A percentile compares a stretch with the other conserved stretches of the same genome.
These are phyloP conservation scores for Parascedosporium putredinis DNA, from an alignment of 2,329 filamentous ascomycete genomes.

Conservation along the genomic window DNA sequence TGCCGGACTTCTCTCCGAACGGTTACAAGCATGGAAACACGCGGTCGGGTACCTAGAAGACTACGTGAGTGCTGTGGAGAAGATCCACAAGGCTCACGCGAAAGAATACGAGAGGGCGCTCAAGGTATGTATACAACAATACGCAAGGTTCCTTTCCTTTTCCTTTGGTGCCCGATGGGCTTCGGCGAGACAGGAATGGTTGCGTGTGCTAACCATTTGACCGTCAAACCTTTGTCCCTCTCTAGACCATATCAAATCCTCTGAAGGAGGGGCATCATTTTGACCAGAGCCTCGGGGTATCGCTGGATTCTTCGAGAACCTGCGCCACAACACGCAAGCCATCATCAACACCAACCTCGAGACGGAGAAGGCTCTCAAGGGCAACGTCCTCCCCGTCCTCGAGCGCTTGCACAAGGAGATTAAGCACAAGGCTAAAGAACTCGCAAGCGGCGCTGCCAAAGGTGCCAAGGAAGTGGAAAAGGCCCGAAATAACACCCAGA, in stretches of 20 bases:
- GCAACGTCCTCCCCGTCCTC: constrained; percentile 75
- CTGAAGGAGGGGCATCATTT: constrained; percentile 89
- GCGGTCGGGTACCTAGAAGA: constrained; percentile 85
- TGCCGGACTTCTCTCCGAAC: constrained; percentile 71
- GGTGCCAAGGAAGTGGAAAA: constrained; percentile 86
- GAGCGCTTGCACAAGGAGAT: constrained; percentile 90
- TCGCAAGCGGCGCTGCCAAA: constrained; percentile 70
- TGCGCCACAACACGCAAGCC: constrained; percentile 84
- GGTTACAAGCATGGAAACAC: constrained; percentile 92
- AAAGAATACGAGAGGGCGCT: constrained; percentile 94
- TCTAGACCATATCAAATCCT: constrained; percentile 70
- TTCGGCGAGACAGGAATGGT: no score
- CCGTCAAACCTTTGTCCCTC: no score
- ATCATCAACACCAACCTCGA: constrained; percentile 83
- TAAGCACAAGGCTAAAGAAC: constrained; percentile 91
- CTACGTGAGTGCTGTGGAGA: constrained; percentile 77
- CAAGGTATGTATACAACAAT: constrained; percentile 44
- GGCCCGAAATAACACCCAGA: constrained; percentile 75
- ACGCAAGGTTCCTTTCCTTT: neutral
- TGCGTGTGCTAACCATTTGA: constrained; percentile 8
- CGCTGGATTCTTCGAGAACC: constrained; percentile 85
- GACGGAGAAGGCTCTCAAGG: constrained; percentile 83
- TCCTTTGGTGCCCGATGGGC: no score
- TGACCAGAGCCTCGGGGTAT: constrained; percentile 82
- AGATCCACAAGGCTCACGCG: constrained; percentile 70